Evolutionary conservation across 805 yeast species (phyloP).

Genomic region (Pichia heedii): DNA sequence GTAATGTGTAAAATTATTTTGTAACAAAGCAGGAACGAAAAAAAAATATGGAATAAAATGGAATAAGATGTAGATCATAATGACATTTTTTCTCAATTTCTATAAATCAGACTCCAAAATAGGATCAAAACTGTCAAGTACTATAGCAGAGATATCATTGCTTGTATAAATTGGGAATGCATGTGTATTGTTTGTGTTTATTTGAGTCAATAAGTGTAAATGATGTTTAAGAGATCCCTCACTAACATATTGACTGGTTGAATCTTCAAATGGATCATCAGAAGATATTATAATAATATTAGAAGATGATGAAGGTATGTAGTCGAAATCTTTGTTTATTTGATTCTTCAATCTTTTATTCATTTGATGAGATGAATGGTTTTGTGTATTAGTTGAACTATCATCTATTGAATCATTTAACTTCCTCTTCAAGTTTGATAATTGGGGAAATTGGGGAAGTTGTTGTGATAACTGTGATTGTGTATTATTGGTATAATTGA

Average conservation of each 20-base stretch:
- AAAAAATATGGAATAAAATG: no score
- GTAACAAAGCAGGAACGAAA: no score
- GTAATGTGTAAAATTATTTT: no score
- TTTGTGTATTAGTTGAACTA: not conserved
- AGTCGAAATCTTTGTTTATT: not conserved
- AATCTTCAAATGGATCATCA: not conserved
- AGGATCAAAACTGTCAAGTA: constrained; percentile 4
- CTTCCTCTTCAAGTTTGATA: not conserved
- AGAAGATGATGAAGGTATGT: not conserved
- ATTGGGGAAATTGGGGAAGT: not conserved
- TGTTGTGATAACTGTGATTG: not conserved
- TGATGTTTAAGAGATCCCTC: not conserved
- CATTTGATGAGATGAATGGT: no score
- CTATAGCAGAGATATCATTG: not conserved
- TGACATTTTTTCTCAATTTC: no score
- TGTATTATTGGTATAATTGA: no score
- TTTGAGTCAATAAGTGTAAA: no score
- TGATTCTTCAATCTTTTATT: not conserved
- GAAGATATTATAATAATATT: not conserved
- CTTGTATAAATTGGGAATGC: not conserved
- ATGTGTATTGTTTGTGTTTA: no score
- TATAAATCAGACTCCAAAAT: constrained; percentile 1
- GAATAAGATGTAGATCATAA: no score
- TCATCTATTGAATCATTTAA: not conserved
- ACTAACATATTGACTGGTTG: no score